Base-by-base conservation (phyloP, 306 rosid genomes). In the Vigna nakashimae region DNA sequence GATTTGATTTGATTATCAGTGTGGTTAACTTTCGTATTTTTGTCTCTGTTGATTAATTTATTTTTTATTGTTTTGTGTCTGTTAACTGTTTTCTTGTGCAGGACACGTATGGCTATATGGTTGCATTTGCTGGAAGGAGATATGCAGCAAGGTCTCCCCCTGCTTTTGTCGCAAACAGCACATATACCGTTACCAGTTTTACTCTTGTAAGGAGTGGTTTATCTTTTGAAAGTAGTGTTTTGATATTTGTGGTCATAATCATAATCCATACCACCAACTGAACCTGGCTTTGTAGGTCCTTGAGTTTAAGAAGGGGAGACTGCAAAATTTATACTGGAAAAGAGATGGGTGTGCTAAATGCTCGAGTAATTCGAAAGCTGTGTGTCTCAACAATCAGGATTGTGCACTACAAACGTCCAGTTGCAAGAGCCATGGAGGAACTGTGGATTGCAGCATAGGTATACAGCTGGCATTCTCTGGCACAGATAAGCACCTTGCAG, bases 391-490 rank as follows among this genome's bases (percentile, higher is more conserved):
- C 84, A 85, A 89, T 55, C 97, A 88, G 87, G 92, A 90, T 38
- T 94, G 97, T 14, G 96, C 98, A 24, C 80, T 92, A 46, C 91
- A 73, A 79, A 89, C 97, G 28, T 10, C 74, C 56, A 82, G 49
- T 79, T 92, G 98, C 94, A 92, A 83, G 84, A 78, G 5, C 79
- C 87, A 75, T 51, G 84, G 84, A 40, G 98, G 98, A 81, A 1
- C 83, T 48, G 94, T 90, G 30, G 98, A 94, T 85, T 94, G 98
- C 85, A 94, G 94, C 84, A 43, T 92, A 6, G 96, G 94, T 11
- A 92, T 94, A 82, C 97, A 94, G 43, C 66, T 92, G 87, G 94
- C 98, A 2, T 94, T 94, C 85, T 94, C 98, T 4, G 97, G 98
- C 73, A 94, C 98, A 1, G 98, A 94, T 64, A 90, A 92, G 65